Base-by-base conservation (phyloP, 805 yeast species). In the Metschnikowia cubensis region DNA sequence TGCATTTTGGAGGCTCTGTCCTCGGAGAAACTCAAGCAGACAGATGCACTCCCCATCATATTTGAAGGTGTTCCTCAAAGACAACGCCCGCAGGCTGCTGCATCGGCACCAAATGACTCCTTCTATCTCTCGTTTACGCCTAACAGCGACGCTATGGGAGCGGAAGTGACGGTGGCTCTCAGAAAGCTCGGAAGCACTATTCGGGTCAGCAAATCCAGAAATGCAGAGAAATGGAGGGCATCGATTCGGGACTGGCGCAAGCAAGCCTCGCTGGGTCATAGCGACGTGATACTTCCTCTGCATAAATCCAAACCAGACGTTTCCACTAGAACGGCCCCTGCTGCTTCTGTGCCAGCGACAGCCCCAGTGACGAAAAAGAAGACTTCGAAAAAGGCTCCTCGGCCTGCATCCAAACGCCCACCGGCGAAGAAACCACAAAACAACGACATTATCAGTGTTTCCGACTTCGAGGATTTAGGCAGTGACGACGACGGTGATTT, bases 11-110 rank as follows among this genome's bases (percentile, higher is more conserved):
- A 66, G 49, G 73, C 73, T 1, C 55, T 49, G 29, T 61, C 68
- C 29, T 54, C 53, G 8, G 69, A 61, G 4, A 54, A 51, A 15
- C 42, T 53, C 10, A 60, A 57, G 14, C 55, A 55, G 3, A 45
- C 41, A 10, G 49, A 45, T 15, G 35, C 42, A 15, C 53, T 44
- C n/a, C 64, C 67, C 17, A 62, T 71, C 6, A 59, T 71, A 4
- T 72, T 73, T 48, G 78, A 73, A 53, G 77, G 77, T 2, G 56
- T 64, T 2, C 64, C 67, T 1, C 74, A 69, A 48, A 61, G 61
- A 29, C 67, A 61, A 42, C 57, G 59, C 21, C 45, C 49, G 10
- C 17, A 45, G 14, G 53, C 43, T 34, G 36, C 50, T 6, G 39
- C 49, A 14, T 49, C 54, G 21, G 51, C 52, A 18, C 49, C 57